phyloP scores from a whole-genome alignment of 2,329 filamentous ascomycete genomes.

The Aspergillus vadensis region DNA sequence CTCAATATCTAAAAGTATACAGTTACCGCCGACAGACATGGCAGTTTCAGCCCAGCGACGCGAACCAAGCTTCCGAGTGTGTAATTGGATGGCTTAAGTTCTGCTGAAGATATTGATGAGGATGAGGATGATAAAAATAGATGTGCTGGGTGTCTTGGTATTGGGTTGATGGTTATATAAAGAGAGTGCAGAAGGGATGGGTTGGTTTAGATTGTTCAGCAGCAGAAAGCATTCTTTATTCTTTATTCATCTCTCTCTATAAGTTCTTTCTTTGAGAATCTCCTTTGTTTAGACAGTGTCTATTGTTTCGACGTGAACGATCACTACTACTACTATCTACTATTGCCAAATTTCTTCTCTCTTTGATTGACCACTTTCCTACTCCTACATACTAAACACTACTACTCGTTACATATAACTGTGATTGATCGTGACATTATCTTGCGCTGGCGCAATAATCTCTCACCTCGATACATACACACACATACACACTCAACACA shows the following conservation, averaged over 20 bases:
- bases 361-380: neutral
- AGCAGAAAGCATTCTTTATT: slow-evolving; percentile 2
- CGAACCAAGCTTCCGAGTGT: neutral
- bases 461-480: neutral
- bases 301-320: neutral
- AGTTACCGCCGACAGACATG: too few relatives aligned
- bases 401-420: neutral
- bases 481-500: neutral
- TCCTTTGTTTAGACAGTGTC: slow-evolving; percentile 1
- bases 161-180: neutral
- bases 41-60: neutral
- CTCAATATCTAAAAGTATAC: too few relatives aligned
- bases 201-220: neutral
- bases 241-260: neutral
- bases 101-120: neutral
- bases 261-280: neutral
- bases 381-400: neutral
- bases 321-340: neutral
- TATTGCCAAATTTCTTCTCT: neutral
- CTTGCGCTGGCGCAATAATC: neutral
- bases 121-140: slow-evolving; percentile 9
- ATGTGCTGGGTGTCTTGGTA: neutral
- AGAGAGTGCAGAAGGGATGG: neutral
- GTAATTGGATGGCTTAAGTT: too few relatives aligned
- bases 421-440: neutral